A percentile compares a stretch with the other conserved stretches of the same genome.
phyloP scores from a whole-genome alignment of 192 early-diverging fungal genomes.

The Coemansia reversa region DNA sequence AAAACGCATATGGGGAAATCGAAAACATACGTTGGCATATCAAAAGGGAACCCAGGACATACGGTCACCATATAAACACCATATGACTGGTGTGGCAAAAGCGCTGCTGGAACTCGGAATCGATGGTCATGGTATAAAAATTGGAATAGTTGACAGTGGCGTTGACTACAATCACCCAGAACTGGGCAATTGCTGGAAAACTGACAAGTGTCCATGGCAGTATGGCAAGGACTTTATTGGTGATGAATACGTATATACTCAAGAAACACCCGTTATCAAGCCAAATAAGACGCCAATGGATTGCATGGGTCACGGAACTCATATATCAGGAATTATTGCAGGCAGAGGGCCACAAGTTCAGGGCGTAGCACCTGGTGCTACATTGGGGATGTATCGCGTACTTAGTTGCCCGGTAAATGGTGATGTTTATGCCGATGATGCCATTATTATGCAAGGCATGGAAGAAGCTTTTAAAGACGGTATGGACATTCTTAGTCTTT shows the following conservation, averaged over 20 bases:
- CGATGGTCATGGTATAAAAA: conserved; percentile 61
- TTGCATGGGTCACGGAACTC: conserved; percentile 68
- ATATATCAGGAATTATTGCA: conserved; percentile 62
- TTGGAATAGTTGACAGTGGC: conserved; percentile 68
- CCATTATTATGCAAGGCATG: conserved; percentile 61
- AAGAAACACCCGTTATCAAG: conserved; percentile 37
- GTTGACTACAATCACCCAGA: conserved; percentile 65
- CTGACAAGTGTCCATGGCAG: conserved; percentile 54
- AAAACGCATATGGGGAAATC: conserved; percentile 33
- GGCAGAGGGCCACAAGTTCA: conserved; percentile 43
- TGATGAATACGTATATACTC: conserved; percentile 46
- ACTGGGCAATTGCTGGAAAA: conserved; percentile 66
- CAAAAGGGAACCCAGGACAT: not conserved
- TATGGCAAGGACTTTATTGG: conserved; percentile 69
- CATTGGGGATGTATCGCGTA: conserved; percentile 62
- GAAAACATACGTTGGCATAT: conserved; percentile 6
- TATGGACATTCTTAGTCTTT: conserved; percentile 62
- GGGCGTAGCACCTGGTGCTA: conserved; percentile 67
- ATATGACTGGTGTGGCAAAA: conserved; percentile 54
- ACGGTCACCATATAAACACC: conserved; percentile 25
- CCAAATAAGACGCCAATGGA: conserved; percentile 55
- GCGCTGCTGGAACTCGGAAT: conserved; percentile 53
- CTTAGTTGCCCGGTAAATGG: conserved; percentile 59
- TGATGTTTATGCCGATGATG: conserved; percentile 33
- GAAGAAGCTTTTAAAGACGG: conserved; percentile 50